These are phyloP conservation scores for Talaromyces verruculosus DNA, from an alignment of 2,329 filamentous ascomycete species.

Conservation along the genomic window DNA sequence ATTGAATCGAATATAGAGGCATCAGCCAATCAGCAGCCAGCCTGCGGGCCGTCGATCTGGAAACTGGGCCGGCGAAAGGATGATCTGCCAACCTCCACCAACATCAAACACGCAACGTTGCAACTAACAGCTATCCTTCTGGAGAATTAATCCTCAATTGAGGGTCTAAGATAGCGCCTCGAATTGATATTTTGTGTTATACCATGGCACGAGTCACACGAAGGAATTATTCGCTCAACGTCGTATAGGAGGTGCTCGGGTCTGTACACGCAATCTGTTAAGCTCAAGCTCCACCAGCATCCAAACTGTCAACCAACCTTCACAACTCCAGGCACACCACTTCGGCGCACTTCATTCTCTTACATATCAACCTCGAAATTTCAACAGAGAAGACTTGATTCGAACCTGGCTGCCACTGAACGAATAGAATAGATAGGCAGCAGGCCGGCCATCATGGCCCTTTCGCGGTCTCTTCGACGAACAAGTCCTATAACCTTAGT, in stretches of 20 bases:
- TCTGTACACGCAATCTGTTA: slow-evolving; percentile 6
- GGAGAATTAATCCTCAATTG: neutral
- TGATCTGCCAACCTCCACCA: slow-evolving; percentile 10
- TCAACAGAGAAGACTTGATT: neutral
- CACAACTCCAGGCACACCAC: neutral
- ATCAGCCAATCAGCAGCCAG: neutral
- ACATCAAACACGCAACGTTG: slow-evolving; percentile 18
- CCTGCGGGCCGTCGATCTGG: slow-evolving; percentile 2
- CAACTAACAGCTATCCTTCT: neutral
- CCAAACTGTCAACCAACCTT: neutral
- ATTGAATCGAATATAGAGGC: neutral
- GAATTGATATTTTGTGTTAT: neutral
- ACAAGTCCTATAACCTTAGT: slow-evolving; percentile 73
- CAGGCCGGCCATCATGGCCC: slow-evolving; percentile 48
- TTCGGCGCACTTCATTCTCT: neutral
- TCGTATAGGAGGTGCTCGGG: slow-evolving; percentile 5
- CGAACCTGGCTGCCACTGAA: neutral
- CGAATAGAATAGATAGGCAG: neutral
- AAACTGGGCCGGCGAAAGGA: neutral
- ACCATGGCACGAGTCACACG: slow-evolving; percentile 3
- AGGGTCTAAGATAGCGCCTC: neutral
- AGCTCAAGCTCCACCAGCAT: slow-evolving; percentile 3
- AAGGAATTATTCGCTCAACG: neutral
- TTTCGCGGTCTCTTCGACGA: slow-evolving; percentile 70
- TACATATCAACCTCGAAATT: neutral